phyloP scores from a whole-genome alignment of 2,329 filamentous ascomycete species.

The Exophiala sp. region DNA sequence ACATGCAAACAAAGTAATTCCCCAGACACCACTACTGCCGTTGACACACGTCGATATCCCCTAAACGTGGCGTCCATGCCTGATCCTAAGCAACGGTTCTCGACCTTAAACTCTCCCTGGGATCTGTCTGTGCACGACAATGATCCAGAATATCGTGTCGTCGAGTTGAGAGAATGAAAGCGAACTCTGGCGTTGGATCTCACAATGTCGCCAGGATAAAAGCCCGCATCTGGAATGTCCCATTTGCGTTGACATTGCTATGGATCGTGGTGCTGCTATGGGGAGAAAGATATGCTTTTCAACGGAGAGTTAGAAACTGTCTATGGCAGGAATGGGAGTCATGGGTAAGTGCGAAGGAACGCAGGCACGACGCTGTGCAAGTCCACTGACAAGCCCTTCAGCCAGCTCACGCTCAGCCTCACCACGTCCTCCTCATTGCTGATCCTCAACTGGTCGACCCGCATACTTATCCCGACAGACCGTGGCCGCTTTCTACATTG shows the following conservation, averaged over 20 bases:
- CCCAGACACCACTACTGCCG: no score
- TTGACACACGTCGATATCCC: no score
- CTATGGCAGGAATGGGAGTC: conserved; percentile 85
- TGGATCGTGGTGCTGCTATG: conserved; percentile 79
- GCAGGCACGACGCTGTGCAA: not conserved
- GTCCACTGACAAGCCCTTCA: conserved; percentile 37
- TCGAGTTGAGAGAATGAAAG: conserved; percentile 16
- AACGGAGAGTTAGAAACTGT: conserved; percentile 66
- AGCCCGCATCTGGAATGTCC: conserved; percentile 14
- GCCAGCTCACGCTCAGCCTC: conserved; percentile 74
- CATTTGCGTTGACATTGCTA: conserved; percentile 56
- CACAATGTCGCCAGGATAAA: conserved; percentile 13
- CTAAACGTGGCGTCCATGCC: no score
- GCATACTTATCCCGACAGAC: conserved; percentile 86
- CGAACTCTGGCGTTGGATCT: conserved; percentile 6
- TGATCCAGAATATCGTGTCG: conserved; percentile 1
- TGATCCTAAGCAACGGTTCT: no score
- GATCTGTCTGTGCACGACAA: not conserved
- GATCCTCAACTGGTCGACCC: conserved; percentile 92
- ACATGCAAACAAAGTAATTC: not conserved
- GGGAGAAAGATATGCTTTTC: conserved; percentile 79
- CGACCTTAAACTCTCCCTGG: no score
- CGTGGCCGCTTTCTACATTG: conserved; percentile 65
- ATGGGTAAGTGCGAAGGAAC: conserved; percentile 62
- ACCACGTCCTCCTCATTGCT: conserved; percentile 79